A percentile compares a stretch with the other conserved stretches of the same genome.
Evolutionary conservation across 2,329 filamentous ascomycete genomes (phyloP).

Genomic region (Paecilomyces niveus): DNA sequence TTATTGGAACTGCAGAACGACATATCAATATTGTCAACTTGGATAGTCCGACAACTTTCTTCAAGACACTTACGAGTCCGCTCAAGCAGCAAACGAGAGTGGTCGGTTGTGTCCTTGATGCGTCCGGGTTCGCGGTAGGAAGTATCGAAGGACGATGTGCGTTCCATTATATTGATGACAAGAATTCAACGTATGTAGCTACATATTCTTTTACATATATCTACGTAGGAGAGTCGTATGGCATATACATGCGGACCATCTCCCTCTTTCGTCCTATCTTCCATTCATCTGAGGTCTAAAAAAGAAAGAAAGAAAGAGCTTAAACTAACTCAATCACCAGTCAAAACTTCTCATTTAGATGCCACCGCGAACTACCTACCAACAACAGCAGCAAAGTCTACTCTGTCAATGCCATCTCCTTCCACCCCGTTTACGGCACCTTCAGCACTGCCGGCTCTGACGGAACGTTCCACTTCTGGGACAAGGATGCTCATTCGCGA

Average conservation of each 20-base stretch:
- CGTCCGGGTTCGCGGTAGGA: conserved; percentile 74
- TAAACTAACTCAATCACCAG: conserved; percentile 23
- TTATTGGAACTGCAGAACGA: conserved; percentile 75
- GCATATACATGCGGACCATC: too few relatives aligned
- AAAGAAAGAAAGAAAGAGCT: neutral
- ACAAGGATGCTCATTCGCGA: conserved; percentile 74
- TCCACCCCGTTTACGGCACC: conserved; percentile 85
- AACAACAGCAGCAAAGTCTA: conserved; percentile 63
- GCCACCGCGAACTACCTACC: conserved; percentile 66
- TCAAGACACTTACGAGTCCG: conserved; percentile 79
- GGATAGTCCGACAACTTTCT: conserved; percentile 68
- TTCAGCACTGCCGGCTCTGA: conserved; percentile 89
- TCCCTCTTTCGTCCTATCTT: too few relatives aligned
- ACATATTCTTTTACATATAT: neutral
- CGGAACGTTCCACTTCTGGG: conserved; percentile 67
- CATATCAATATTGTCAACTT: conserved; percentile 83
- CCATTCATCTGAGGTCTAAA: too few relatives aligned
- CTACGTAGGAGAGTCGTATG: too few relatives aligned
- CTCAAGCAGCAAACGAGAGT: conserved; percentile 88
- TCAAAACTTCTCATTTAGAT: conserved; percentile 90
- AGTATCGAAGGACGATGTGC: conserved; percentile 84
- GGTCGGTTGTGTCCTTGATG: conserved; percentile 80
- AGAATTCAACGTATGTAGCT: conserved; percentile 48
- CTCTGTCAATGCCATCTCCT: conserved; percentile 87
- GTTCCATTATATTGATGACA: conserved; percentile 86